Evolutionary conservation across 306 rosid species (phyloP), one percentile per base, ranked within the genome.

Genomic region (Echinosophora koreensis): DNA sequence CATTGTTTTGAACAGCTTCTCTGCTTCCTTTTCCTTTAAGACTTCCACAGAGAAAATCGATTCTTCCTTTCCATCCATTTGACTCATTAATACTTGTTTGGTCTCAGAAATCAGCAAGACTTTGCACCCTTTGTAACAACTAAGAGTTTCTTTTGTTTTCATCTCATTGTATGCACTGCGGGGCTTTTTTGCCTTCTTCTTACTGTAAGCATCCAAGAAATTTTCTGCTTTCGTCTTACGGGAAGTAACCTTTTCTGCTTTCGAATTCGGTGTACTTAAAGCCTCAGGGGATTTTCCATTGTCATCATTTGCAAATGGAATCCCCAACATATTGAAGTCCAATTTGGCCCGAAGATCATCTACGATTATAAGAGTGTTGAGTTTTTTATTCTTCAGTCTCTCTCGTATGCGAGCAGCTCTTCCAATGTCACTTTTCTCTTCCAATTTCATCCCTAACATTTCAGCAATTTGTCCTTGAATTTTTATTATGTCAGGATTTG

Each of bases 381-480:
- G 13, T 8, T 74, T 74, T n/a, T 17, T 35, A 5, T 73, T 65
- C 38, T 59, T 66, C 3, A 81, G 27, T 7, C 42, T 37, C 11
- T 59, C 3, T n/a, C 13, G 12, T 9, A 81, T 28, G 2, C 56
- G 69, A 58, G n/a, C 57, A 17, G 84, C 84, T 55, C 84, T 80
- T 47, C 16, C 84, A 44, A 6, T 38, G 8, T 64, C 79, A 65
- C 79, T 80, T 64, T 76, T 74, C 3, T 47, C 64, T 0, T 52
- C 59, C 30, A 82, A 16, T 34, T 2, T 8, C 7, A 76, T 38
- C 13, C 81, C 80, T 8, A 73, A 28, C 56, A 5, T 13, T 12
- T 65, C 84, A 9, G 46, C 84, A 35, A 80, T 54, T 10, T 82
- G 69, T 22, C 58, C 75, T 56, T 81, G 85, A 56, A 76, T 54